A percentile compares a stretch with the other conserved stretches of the same genome.
phyloP scores from a whole-genome alignment of 352 stramenopile genomes.

The Thalassiosira hispida region DNA sequence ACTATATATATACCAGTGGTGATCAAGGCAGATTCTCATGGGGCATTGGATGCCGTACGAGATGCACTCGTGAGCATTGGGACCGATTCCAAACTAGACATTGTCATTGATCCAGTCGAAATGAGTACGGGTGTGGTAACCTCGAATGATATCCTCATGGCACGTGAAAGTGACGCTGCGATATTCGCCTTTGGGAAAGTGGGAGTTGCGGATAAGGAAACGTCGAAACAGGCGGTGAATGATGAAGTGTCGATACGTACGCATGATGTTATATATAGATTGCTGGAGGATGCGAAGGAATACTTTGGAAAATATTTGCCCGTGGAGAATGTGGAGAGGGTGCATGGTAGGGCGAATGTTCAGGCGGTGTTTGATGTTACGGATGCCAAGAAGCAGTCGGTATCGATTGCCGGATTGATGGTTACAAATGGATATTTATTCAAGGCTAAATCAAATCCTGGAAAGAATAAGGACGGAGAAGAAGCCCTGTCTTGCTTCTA shows the following conservation, averaged over 20 bases:
- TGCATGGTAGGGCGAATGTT: slow-evolving; percentile 77
- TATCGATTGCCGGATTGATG: slow-evolving; percentile 75
- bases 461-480: slow-evolving; percentile 10
- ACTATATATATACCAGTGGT: slow-evolving; percentile 78
- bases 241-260: slow-evolving; percentile 75
- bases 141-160: slow-evolving; percentile 74
- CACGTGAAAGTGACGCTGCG: slow-evolving; percentile 75
- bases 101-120: slow-evolving; percentile 78
- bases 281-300: slow-evolving; percentile 84
- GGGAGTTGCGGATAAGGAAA: slow-evolving; percentile 59
- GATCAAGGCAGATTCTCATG: slow-evolving; percentile 82
- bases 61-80: slow-evolving; percentile 73
- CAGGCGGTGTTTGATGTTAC: slow-evolving; percentile 80
- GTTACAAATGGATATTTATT: slow-evolving; percentile 77
- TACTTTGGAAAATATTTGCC: slow-evolving; percentile 78
- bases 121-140: slow-evolving; percentile 74
- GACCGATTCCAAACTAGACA: slow-evolving; percentile 66
- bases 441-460: slow-evolving; percentile 54
- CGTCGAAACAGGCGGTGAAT: slow-evolving; percentile 62
- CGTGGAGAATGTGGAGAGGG: slow-evolving; percentile 51
- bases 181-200: slow-evolving; percentile 81
- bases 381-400: slow-evolving; percentile 62
- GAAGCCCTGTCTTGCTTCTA: slow-evolving; percentile 53
- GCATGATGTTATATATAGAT: slow-evolving; percentile 85
- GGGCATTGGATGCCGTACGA: slow-evolving; percentile 71